Percentiles rank a stretch among this genome's conserved stretches.
Conservation (phyloP, 768 basidiomycete species). For the Amanita polypyramis region DNA sequence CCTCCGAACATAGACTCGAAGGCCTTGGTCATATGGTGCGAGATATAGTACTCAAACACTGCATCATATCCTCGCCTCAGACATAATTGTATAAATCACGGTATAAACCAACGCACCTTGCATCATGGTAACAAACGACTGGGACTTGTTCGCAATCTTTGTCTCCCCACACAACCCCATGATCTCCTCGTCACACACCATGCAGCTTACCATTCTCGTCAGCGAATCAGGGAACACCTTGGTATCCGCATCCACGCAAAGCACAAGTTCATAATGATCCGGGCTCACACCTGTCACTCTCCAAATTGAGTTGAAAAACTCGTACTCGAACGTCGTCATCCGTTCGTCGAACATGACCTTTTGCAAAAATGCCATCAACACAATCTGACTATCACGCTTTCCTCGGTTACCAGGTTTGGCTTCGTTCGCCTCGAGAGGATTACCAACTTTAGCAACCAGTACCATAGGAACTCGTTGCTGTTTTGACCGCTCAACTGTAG, state of each 20-base stretch:
- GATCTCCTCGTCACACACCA: slow-evolving; percentile 95
- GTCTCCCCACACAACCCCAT: slow-evolving; percentile 99
- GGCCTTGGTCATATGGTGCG: slow-evolving; percentile 97
- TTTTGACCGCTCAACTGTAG: slow-evolving; percentile 81
- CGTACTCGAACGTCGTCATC: slow-evolving; percentile 99
- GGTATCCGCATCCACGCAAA: slow-evolving; percentile 96
- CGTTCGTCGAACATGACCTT: slow-evolving; percentile 99
- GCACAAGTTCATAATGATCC: slow-evolving; percentile 88
- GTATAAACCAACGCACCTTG: slow-evolving; percentile 60
- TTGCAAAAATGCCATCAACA: slow-evolving; percentile 95
- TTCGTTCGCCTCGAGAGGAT: slow-evolving; percentile 81
- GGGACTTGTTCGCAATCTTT: slow-evolving; percentile 98
- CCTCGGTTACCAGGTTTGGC: slow-evolving; percentile 96
- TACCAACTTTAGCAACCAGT: slow-evolving; percentile 92
- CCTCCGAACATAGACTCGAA: slow-evolving; percentile 99
- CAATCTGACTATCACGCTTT: slow-evolving; percentile 97
- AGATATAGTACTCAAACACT: slow-evolving; percentile 99
- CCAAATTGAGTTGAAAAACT: slow-evolving; percentile 99
- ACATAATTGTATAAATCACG: not conserved
- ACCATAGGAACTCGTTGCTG: slow-evolving; percentile 96
- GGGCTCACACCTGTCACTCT: slow-evolving; percentile 90
- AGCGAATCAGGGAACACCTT: slow-evolving; percentile 99
- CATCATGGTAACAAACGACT: slow-evolving; percentile 99
- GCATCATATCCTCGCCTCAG: slow-evolving; percentile 11
- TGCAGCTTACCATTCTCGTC: slow-evolving; percentile 91